Conservation (phyloP, 768 basidiomycete species). For the Rhizopogon vulgaris region DNA sequence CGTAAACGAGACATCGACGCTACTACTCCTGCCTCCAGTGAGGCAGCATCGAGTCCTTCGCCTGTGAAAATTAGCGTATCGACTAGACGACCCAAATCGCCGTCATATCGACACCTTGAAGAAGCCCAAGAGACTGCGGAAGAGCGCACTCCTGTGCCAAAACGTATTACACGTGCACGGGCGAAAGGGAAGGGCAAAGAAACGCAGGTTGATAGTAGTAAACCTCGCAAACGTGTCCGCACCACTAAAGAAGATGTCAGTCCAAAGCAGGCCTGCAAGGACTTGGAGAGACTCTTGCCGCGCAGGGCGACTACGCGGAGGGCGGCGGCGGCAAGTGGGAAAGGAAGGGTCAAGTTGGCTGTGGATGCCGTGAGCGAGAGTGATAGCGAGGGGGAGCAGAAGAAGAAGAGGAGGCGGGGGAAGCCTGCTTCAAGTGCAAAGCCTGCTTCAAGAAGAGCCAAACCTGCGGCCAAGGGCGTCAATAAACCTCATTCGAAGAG, state of each 20-base stretch:
- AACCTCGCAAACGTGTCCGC: slow-evolving; percentile 9
- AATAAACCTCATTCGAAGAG: neutral
- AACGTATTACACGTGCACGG: slow-evolving; percentile 6
- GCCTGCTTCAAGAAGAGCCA: slow-evolving; percentile 8
- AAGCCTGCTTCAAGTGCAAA: slow-evolving; percentile 10
- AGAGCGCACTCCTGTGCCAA: neutral
- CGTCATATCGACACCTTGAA: slow-evolving; percentile 1
- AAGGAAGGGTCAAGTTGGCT: slow-evolving; percentile 5
- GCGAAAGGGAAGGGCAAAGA: slow-evolving; percentile 1
- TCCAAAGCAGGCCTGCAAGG: neutral
- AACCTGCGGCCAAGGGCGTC: slow-evolving; percentile 3
- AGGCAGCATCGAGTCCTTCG: slow-evolving; percentile 23
- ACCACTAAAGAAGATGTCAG: neutral
- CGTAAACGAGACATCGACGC: slow-evolving; percentile 15
- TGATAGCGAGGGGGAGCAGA: slow-evolving; percentile 15
- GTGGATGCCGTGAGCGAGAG: slow-evolving; percentile 7
- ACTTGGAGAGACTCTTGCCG: slow-evolving; percentile 10
- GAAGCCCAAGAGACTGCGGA: slow-evolving; percentile 9
- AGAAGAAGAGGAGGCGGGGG: slow-evolving; percentile 15
- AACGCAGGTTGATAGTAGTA: neutral
- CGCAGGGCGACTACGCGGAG: slow-evolving; percentile 22
- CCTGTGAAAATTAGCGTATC: slow-evolving; percentile 18
- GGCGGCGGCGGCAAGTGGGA: slow-evolving; percentile 12
- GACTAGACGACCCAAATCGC: slow-evolving; percentile 1
- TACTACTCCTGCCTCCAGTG: neutral